Evolutionary conservation across 2,329 filamentous ascomycete species (phyloP), one percentile per base, ranked within the genome.

Genomic region (Amylocarpus encephaloides): DNA sequence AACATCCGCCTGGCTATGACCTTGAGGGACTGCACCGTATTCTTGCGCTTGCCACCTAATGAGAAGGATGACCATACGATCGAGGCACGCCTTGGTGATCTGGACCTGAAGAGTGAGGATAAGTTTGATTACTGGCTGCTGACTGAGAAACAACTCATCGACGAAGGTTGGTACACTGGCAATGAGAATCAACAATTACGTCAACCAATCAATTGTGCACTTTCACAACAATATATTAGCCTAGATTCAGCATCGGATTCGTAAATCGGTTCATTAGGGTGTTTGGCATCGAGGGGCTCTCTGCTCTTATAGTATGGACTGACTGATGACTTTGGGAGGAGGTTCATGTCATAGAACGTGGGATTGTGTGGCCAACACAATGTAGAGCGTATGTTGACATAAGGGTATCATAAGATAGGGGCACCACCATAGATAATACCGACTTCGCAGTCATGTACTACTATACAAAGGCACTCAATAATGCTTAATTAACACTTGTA

Each of bases 21-120:
- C 3, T 66, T 93, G 57, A 74, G 88, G 44, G 88, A 93, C 70
- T 90, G 87, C 65, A 88, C 85, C 3, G 78, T 87, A 59, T 90
- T 85, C 62, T 71, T 88, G 36, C 79, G 80, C 60, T 75, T 89
- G 49, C 67, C 67, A 2, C 54, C 41, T 11, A 38, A 50, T 46
- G 48, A 52, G 6, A 53, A 58, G 15, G 63, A 67, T 39, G 59
- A 56, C 6, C 52, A 60, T 1, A 55, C 59, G 6, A 48, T 82
- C 6, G 73, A 79, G 49, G 74, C 80, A 39, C 79, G 84, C 48
- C 74, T 93, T 9, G 86, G 84, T 1, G 88, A 93, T 63, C 74
- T 92, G 39, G 88, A 93, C 67, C 76, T 86, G 61, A 93, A 93
- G 70, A 83, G 83, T 50, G 75, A 78, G 7, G 69, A 70, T 0